phyloP scores from a whole-genome alignment of 306 rosid species.

The Hylodesmum podocarpum region DNA sequence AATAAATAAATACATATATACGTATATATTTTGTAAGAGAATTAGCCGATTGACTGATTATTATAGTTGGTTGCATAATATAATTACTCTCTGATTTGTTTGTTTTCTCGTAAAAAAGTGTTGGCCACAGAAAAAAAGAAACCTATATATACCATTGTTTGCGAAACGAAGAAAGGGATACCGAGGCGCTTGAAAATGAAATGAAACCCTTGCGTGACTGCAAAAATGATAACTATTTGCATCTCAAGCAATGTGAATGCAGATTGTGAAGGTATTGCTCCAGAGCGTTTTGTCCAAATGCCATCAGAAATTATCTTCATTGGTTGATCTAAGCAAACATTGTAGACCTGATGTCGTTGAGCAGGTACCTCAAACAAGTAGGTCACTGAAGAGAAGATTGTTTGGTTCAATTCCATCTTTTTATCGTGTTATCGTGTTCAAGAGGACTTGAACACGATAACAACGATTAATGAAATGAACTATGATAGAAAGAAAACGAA shows the following conservation, averaged over 20 bases:
- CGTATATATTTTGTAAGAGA: too few species aligned
- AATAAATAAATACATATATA: too few species aligned
- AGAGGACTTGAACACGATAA: background rate
- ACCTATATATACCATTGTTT: constrained; percentile 43
- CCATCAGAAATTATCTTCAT: constrained; percentile 4
- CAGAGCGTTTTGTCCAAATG: background rate
- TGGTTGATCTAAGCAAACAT: constrained; percentile 11
- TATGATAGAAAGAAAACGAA: background rate
- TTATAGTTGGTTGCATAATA: too few species aligned
- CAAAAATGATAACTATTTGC: constrained; percentile 38
- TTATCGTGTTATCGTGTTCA: background rate
- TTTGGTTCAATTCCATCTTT: background rate
- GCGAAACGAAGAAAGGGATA: constrained; percentile 42
- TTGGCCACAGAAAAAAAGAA: background rate
- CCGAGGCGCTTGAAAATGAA: constrained; percentile 43
- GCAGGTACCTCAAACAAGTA: rapidly evolving
- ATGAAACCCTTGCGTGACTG: constrained; percentile 32
- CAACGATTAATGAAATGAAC: background rate
- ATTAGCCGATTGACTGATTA: too few species aligned
- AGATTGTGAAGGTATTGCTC: background rate
- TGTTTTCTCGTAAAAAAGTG: too few species aligned
- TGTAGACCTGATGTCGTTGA: background rate
- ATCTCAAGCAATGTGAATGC: constrained; percentile 42
- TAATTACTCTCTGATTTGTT: too few species aligned
- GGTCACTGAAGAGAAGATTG: background rate